Evolutionary conservation across 768 basidiomycete genomes (phyloP).

Genomic region (Clitopilus hobsonii): DNA sequence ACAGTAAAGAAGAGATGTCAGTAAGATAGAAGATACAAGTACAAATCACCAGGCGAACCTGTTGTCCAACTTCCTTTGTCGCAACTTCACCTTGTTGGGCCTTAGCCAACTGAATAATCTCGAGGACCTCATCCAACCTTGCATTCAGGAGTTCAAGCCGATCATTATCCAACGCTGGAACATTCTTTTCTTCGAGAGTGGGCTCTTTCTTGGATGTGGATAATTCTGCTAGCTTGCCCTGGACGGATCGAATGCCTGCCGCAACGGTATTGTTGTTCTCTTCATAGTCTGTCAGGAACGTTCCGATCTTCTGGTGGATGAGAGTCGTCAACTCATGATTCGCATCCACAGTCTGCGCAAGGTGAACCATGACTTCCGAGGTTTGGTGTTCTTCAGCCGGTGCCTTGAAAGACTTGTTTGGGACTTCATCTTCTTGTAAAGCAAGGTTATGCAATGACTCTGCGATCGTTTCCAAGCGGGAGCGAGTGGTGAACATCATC

Average conservation of each 20-base stretch:
- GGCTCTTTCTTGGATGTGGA: too few species aligned
- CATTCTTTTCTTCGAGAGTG: too few species aligned
- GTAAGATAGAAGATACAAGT: too few species aligned
- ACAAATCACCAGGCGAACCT: neutral
- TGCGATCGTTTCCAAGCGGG: neutral
- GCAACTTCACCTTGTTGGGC: neutral
- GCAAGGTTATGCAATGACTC: neutral
- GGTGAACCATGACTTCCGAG: neutral
- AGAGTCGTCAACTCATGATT: neutral
- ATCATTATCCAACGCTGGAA: too few species aligned
- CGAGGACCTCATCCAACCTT: slow-evolving; percentile 13
- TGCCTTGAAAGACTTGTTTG: neutral
- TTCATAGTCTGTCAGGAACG: neutral
- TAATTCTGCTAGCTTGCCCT: neutral
- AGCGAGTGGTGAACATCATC: neutral
- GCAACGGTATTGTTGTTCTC: neutral
- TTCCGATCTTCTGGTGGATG: neutral
- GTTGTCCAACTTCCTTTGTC: neutral
- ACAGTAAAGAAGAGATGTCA: neutral
- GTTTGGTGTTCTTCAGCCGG: neutral
- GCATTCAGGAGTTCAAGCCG: slow-evolving; percentile 5
- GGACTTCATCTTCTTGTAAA: neutral
- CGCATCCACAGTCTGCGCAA: neutral
- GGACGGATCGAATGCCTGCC: neutral
- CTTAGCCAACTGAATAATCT: neutral